phyloP scores from a whole-genome alignment of 1,139 yeast genomes.

The Scheffersomyces insectosa region DNA sequence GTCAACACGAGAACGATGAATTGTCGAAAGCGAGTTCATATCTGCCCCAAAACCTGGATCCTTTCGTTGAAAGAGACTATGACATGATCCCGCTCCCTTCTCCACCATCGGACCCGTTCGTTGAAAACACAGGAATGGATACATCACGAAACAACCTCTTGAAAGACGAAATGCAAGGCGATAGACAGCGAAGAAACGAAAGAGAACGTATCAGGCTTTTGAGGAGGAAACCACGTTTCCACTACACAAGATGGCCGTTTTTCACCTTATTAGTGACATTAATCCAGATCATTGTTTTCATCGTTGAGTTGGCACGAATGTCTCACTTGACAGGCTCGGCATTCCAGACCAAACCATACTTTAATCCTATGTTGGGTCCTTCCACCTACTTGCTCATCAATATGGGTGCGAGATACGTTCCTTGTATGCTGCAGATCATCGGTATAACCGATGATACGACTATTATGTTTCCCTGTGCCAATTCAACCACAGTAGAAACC shows the following conservation, averaged over 20 bases:
- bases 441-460: slow-evolving; percentile 52
- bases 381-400: slow-evolving; percentile 64
- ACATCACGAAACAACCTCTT: neutral
- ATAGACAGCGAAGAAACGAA: slow-evolving; percentile 19
- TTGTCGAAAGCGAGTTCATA: neutral
- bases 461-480: slow-evolving; percentile 66
- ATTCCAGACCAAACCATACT: slow-evolving; percentile 68
- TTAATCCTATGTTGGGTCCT: slow-evolving; percentile 85
- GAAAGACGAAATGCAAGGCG: neutral
- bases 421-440: slow-evolving; percentile 63
- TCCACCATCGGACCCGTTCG: neutral
- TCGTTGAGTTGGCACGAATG: slow-evolving; percentile 68
- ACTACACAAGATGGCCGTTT: slow-evolving; percentile 47
- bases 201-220: slow-evolving; percentile 27
- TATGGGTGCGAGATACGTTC: slow-evolving; percentile 72
- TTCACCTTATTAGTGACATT: slow-evolving; percentile 48
- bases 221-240: slow-evolving; percentile 38
- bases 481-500: slow-evolving; percentile 56
- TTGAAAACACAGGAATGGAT: neutral
- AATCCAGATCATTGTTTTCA: slow-evolving; percentile 60
- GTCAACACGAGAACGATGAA: neutral
- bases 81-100: slow-evolving; percentile 1
- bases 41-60: neutral
- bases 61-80: slow-evolving; percentile 2
- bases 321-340: slow-evolving; percentile 63